phyloP scores from a whole-genome alignment of 2,329 filamentous ascomycete genomes.

The Pseudogymnoascus sp. region DNA sequence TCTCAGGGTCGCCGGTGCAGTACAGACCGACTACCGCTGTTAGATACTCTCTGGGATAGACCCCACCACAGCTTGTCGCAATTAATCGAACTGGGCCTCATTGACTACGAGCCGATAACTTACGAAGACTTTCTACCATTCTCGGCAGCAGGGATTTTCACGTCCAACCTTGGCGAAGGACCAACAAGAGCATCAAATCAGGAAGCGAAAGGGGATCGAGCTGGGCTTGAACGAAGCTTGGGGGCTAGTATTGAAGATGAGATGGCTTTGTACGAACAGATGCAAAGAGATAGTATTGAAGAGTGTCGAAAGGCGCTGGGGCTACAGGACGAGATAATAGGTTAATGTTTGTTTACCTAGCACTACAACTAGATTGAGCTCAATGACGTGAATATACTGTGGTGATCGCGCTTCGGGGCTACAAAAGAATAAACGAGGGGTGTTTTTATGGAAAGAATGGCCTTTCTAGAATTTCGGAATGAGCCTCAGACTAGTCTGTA shows the following conservation, averaged over 20 bases:
- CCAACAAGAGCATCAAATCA: not conserved
- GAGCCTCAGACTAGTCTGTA: too few species aligned
- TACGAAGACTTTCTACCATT: constrained; percentile 50
- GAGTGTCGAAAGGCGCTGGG: too few species aligned
- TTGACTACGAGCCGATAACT: constrained; percentile 38
- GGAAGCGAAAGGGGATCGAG: not conserved
- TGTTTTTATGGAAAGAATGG: too few species aligned
- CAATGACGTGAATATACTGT: too few species aligned
- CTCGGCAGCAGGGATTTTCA: constrained; percentile 42
- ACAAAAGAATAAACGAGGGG: too few species aligned
- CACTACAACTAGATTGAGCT: too few species aligned
- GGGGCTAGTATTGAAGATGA: not conserved
- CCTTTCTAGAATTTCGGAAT: too few species aligned
- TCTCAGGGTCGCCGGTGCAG: not conserved
- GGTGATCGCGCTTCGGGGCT: too few species aligned
- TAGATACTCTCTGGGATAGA: not conserved
- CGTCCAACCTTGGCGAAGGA: not conserved
- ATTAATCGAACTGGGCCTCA: constrained; percentile 26
- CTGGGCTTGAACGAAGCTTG: not conserved
- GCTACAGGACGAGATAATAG: too few species aligned
- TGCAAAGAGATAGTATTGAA: constrained; percentile 8
- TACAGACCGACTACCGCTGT: not conserved
- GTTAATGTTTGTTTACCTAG: too few species aligned
- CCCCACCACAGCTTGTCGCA: constrained; percentile 2
- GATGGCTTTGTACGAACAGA: constrained; percentile 2